phyloP scores from a whole-genome alignment of 2,329 filamentous ascomycete species.

The Pseudogymnoascus sp. region DNA sequence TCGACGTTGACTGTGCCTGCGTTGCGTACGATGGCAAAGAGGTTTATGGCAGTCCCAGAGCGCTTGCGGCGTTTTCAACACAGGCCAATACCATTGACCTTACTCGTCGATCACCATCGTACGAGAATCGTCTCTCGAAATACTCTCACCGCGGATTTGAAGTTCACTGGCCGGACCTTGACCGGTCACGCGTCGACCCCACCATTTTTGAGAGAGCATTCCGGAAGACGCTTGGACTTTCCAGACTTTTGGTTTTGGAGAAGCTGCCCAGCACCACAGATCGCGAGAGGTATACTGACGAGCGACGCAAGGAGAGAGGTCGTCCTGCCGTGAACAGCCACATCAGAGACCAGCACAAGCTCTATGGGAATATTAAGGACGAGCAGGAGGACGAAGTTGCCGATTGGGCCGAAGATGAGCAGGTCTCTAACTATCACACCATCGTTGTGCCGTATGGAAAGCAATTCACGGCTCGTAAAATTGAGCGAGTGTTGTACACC shows the following conservation, averaged over 20 bases:
- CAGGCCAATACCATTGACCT: constrained; percentile 77
- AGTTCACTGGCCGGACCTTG: constrained; percentile 66
- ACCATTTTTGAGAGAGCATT: constrained; percentile 83
- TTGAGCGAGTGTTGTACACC: constrained; percentile 74
- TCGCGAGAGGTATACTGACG: constrained; percentile 60
- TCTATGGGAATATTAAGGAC: constrained; percentile 67
- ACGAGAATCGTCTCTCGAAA: constrained; percentile 79
- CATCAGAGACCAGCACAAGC: constrained; percentile 32
- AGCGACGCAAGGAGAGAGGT: constrained; percentile 63
- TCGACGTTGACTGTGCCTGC: constrained; percentile 79
- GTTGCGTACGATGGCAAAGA: constrained; percentile 73
- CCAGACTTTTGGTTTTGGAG: constrained; percentile 70
- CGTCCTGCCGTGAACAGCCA: constrained; percentile 47
- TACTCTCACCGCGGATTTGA: constrained; percentile 81
- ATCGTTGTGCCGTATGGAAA: constrained; percentile 62
- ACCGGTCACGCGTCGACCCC: constrained; percentile 68
- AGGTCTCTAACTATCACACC: constrained; percentile 71
- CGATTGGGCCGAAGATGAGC: constrained; percentile 71
- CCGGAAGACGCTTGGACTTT: constrained; percentile 63
- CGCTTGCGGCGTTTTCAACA: constrained; percentile 69
- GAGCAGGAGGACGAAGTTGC: constrained; percentile 70
- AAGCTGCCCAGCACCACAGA: constrained; percentile 61
- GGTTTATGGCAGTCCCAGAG: constrained; percentile 70
- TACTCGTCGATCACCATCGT: constrained; percentile 70
- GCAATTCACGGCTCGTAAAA: constrained; percentile 55